phyloP scores from a whole-genome alignment of 2,329 filamentous ascomycete species.

The Raffaelea albimanens region DNA sequence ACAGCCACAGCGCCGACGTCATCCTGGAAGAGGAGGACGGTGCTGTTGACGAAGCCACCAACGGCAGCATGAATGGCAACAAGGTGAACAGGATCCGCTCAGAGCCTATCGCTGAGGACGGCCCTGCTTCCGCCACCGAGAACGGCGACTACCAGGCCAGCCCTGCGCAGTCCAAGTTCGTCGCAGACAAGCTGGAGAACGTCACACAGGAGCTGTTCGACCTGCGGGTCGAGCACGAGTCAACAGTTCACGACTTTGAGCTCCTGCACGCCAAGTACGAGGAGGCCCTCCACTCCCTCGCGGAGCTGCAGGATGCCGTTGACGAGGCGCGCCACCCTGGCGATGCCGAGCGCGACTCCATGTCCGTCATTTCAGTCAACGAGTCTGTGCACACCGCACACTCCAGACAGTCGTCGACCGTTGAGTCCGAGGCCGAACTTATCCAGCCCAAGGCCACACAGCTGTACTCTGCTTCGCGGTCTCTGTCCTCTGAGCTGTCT shows the following conservation, averaged over 20 bases:
- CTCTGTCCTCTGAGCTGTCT: slow-evolving; percentile 88
- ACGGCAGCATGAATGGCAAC: background rate
- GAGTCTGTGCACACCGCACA: slow-evolving; percentile 37
- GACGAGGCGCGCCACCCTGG: slow-evolving; percentile 65
- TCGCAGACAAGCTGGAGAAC: slow-evolving; percentile 84
- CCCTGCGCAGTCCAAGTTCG: slow-evolving; percentile 73
- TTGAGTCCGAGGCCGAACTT: slow-evolving; percentile 60
- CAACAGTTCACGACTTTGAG: slow-evolving; percentile 71
- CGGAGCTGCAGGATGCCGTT: slow-evolving; percentile 75
- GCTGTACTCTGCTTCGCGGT: slow-evolving; percentile 72
- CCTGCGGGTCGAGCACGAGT: slow-evolving; percentile 82
- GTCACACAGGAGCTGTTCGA: slow-evolving; percentile 89
- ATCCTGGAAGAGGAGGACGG: slow-evolving; percentile 44
- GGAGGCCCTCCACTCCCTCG: slow-evolving; percentile 70
- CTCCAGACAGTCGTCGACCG: slow-evolving; percentile 68
- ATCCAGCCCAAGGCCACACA: slow-evolving; percentile 58
- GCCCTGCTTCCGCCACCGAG: slow-evolving; percentile 4
- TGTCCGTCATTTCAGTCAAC: slow-evolving; percentile 38
- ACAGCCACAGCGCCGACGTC: slow-evolving; percentile 39
- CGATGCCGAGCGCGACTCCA: slow-evolving; percentile 40
- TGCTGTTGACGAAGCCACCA: slow-evolving; percentile 17
- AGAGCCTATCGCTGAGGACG: slow-evolving; percentile 14
- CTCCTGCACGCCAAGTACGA: slow-evolving; percentile 82
- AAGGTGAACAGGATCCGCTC: slow-evolving; percentile 9
- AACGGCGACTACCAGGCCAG: slow-evolving; percentile 42